Percentiles rank a stretch among this genome's conserved stretches.
These are phyloP conservation scores for Saccharomyces jurei DNA, from an alignment of 805 yeast genomes.

Conservation along the genomic window DNA sequence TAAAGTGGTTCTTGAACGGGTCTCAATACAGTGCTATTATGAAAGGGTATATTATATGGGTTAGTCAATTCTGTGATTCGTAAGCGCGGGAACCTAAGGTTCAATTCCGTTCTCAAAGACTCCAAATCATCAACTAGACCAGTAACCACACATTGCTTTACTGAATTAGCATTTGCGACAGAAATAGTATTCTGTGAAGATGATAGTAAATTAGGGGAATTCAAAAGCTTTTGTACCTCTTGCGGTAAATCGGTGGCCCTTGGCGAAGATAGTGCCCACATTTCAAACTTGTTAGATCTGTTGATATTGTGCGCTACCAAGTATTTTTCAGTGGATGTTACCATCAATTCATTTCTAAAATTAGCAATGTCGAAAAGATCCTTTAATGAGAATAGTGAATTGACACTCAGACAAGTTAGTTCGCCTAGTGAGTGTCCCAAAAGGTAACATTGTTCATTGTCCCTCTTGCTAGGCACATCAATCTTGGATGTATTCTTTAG, in stretches of 20 bases:
- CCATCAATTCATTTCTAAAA: conserved; percentile 29
- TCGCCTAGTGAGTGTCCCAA: conserved; percentile 33
- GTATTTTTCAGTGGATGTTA: conserved; percentile 23
- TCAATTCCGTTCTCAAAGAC: conserved; percentile 17
- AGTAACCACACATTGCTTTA: conserved; percentile 29
- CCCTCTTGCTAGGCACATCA: not conserved
- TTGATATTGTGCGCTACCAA: conserved; percentile 19
- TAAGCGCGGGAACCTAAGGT: conserved; percentile 16
- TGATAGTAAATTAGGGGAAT: conserved; percentile 4
- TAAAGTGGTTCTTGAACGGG: conserved; percentile 28
- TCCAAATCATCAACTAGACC: conserved; percentile 25
- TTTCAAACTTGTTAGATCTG: conserved; percentile 20
- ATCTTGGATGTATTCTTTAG: not conserved
- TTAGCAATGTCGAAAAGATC: conserved; percentile 28
- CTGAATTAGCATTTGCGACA: conserved; percentile 28
- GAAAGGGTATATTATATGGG: conserved; percentile 29
- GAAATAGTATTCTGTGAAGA: conserved; percentile 16
- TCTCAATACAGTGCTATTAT: conserved; percentile 25
- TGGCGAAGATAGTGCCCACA: conserved; percentile 30
- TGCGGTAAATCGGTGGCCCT: conserved; percentile 19
- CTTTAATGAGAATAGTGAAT: conserved; percentile 19
- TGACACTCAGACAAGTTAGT: conserved; percentile 24
- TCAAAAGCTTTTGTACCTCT: conserved; percentile 15
- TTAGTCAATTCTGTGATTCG: conserved; percentile 25
- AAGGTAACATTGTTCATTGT: conserved; percentile 5